Base-by-base conservation (phyloP, 371 early-diverging fungal species). In the Mucor ambiguus region DNA sequence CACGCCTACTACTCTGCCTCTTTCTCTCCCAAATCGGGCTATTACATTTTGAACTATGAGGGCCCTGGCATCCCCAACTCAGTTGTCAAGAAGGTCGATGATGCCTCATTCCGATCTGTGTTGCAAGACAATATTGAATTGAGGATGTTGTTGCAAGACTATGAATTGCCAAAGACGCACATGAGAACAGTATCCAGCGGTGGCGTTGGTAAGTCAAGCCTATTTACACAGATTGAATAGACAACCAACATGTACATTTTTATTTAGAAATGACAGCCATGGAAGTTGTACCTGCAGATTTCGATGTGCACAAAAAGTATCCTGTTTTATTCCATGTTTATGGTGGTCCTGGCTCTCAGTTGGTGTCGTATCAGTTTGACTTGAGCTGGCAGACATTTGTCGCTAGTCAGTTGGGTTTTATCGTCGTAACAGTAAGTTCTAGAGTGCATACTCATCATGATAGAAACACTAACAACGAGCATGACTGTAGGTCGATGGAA, bases 301-400 rank as follows among this genome's bases (percentile, higher is more conserved):
- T 98, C 73, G 86, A 96, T 55, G 78, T 77, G 3, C 74, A 57
- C 14, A 82, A 81, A 28, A 76, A 81, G 9, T 96, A 98, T 66
- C 95, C 95, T n/a, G 94, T 96, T 2, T 67, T 97, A 29, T 91
- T 97, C 77, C 85, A 88, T 69, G 92, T 94, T 16, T 97, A 96
- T 72, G 97, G 96, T 29, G 98, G 98, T 3, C 98, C 98, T 33
- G 88, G 88, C 63, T 95, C 96, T 16, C 97, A 98, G 70, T 66
- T 88, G 35, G 98, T 93, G 2, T 82, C 87, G 18, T 83, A 89
- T 26, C 73, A 79, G 56, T 95, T 90, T 70, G 69, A 76, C 10
- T 78, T 93, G n/a, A 89, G 87, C 62, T 92, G 92, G 83, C 88
- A 92, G 55, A 86, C 86, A 9, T 88, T 93, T 68, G 85, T 93